Base-by-base conservation (phyloP, 73 alveolate genomes). In the Paraurostyla sp. region DNA sequence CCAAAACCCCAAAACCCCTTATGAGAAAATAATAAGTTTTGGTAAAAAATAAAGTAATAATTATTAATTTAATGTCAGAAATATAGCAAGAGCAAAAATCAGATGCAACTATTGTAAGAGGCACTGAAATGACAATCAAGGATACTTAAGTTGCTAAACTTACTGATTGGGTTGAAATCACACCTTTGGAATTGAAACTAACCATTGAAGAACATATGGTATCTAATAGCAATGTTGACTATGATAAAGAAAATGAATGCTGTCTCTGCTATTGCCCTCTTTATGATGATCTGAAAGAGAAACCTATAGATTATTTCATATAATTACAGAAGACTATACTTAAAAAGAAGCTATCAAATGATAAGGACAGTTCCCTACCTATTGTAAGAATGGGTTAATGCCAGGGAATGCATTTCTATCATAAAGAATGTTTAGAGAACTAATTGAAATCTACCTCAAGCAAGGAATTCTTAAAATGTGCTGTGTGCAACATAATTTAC, bases 161-260 rank as follows among this genome's bases (percentile, higher is more conserved):
- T 13, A 90, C 95, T 15, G 0, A 82, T 22, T 90, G 95, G 95
- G 60, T 69, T 7, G 95, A 90, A 46, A 45, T 90, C 13, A 45
- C 92, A 4, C 71, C 75, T 22, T n/a, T 63, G 32, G 95, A 90
- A 38, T 78, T 90, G 1, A 38, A 68, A 22, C 16, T 62, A 11
- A 90, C 60, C 15, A 35, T 90, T 30, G 65, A 82, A 35, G 90
- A 65, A 7, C 89, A 90, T 2, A 46, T 52, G 32, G 50, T 45
- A 22, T 20, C 76, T 29, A 15, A 23, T 6, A 27, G 7, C 3
- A 23, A 58, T 16, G 46, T 46, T 13, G 54, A 48, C 7, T 81
- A 56, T n/a, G 94, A 89, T 25, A 91, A 93, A 59, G 94, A 87
- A 4, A 94, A 93, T 56, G 92, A 49, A 40, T 93, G 97, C 82